Evolutionary conservation across 805 yeast genomes (phyloP), one percentile per base, ranked within the genome.

Genomic region (Kluyveromyces siamensis): DNA sequence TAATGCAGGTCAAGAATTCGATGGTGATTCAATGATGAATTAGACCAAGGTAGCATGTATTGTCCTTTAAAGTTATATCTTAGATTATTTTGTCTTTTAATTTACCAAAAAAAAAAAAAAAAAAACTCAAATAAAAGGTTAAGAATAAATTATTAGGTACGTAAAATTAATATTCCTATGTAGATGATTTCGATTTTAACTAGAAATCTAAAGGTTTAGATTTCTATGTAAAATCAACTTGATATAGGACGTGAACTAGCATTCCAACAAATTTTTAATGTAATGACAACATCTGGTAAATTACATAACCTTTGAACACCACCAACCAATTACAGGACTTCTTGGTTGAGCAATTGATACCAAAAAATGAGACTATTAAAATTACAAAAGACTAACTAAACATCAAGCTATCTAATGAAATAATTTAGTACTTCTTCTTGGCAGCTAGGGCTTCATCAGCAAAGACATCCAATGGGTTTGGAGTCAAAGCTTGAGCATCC

Each of bases 381-480:
- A 5, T 7, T 30, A 30, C 35, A 30, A 5, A 11, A 30, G 35
- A 30, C 35, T 30, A 30, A 30, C 8, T 30, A 30, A 11, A 30
- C 35, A 30, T 30, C 4, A 4, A 30, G 35, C 35, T 30, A 30
- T 30, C 35, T 30, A 13, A 30, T 30, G 11, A 8, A 13, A 30
- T 11, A 30, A 71, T 58, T 76, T 83, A 83, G 77, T 77, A 82
- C 75, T 80, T 82, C 80, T 81, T 84, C 80, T 83, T 84, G 71
- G 78, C 68, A 59, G 76, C 79, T 67, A 80, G 72, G 69, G 87
- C 85, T 73, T 84, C 89, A 67, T 84, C 91, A 69, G 91, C 83
- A 82, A 84, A 90, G 70, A 84, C 81, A 71, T 93, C 99, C 75
- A 93, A 80, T 73, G 99, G 99, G 71, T 96, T 87, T 64, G 86